Base-by-base conservation (phyloP, 257 asterid species). In the Cinchona pubescens region DNA sequence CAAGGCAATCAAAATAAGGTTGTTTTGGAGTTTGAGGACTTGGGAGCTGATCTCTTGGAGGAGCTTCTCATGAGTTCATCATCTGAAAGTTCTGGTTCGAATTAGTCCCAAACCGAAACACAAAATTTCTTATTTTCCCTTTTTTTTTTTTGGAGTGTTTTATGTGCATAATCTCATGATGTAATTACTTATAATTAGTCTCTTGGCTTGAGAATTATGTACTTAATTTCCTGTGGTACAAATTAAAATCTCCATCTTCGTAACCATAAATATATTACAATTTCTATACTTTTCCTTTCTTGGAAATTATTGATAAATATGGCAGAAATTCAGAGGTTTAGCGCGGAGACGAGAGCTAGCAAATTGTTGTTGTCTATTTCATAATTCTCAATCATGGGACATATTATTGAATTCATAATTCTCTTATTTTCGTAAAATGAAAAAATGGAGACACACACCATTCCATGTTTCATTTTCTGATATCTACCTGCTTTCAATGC, bases 11-110 rank as follows among this genome's bases (percentile, higher is more conserved):
- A 71, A 59, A 81, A n/a, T n/a, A n/a, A 66, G 62, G 64, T 34
- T 75, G 73, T 84, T 51, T n/a, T 87, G 61, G 87, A 82, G 77
- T 53, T 87, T 79, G 72, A 83, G 74, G 90, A 84, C 16, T 81
- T 87, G 42, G 85, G 82, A 27, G 59, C 75, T 69, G 80, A 78
- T 42, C 76, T 82, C 11, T 78, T 82, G 76, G 85, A 82, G 56
- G 78, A 82, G 73, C 82, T 82, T 34, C 32, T 78, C n/a, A 30
- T 5, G 45, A 40, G 53, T 38, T 62, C 70, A 32, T 69, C 82
- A 2, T 69, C 76, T 1, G 73, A 37, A 10, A 19, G 30, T 75
- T 37, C 42, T n/a, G 27, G 19, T 56, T 37, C 67, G 15, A 56
- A 5, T 64, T 72, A 40, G 58, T n/a, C n/a, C n/a, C n/a, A n/a